Evolutionary conservation across 345 rosid genomes (phyloP).

Genomic region (Carallia pectinifolia): DNA sequence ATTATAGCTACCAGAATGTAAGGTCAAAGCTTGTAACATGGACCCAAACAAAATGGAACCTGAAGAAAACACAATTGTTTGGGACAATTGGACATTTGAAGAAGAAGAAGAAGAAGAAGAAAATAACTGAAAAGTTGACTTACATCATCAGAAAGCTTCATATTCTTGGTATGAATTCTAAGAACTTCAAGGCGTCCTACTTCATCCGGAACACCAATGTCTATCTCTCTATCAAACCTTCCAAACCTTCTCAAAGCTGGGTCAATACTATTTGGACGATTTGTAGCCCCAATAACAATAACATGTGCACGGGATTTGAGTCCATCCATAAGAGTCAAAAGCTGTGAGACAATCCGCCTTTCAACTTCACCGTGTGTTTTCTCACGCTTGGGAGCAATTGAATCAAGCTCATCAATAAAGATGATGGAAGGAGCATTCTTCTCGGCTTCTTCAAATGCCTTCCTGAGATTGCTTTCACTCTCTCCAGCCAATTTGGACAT

Average conservation of each 20-base stretch:
- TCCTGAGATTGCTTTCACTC: slow-evolving; percentile 71
- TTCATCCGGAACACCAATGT: slow-evolving; percentile 52
- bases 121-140: slow-evolving; percentile 15
- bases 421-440: slow-evolving; percentile 62
- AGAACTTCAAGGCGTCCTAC: slow-evolving; percentile 52
- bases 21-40: too few relatives aligned
- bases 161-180: slow-evolving; percentile 51
- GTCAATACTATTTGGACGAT: slow-evolving; percentile 47
- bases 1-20: too few relatives aligned
- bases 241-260: slow-evolving; percentile 54
- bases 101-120: too few relatives aligned
- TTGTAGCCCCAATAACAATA: slow-evolving; percentile 50
- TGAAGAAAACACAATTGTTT: too few relatives aligned
- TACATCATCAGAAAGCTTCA: slow-evolving; percentile 52
- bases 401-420: slow-evolving; percentile 66
- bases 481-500: slow-evolving; percentile 80
- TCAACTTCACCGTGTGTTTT: slow-evolving; percentile 71
- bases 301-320: slow-evolving; percentile 50
- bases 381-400: slow-evolving; percentile 69
- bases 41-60: too few relatives aligned
- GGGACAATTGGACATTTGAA: too few relatives aligned
- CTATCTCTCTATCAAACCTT: slow-evolving; percentile 51
- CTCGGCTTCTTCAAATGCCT: slow-evolving; percentile 72
- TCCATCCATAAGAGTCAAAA: slow-evolving; percentile 55
- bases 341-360: slow-evolving; percentile 61